phyloP scores from a whole-genome alignment of 495 filamentous ascomycete species.

The Viridothelium virens region DNA sequence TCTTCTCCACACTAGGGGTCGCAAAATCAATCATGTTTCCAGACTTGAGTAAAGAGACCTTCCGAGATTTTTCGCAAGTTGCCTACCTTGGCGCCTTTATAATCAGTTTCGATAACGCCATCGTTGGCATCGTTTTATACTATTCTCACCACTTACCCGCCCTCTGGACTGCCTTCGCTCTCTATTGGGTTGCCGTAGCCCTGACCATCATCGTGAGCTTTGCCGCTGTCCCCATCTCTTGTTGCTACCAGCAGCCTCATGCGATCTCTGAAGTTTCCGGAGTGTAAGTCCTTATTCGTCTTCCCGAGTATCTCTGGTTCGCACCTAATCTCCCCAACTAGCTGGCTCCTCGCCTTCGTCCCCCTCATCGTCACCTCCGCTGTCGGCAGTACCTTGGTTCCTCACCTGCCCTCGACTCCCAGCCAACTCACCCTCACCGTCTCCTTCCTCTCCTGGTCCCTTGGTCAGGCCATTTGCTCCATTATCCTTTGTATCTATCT shows the following conservation, averaged over 20 bases:
- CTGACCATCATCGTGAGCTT: constrained; percentile 9
- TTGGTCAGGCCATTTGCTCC: constrained; percentile 5
- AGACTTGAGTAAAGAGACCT: constrained; percentile 4
- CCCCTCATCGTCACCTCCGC: constrained; percentile 15
- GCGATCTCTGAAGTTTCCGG: constrained; percentile 11
- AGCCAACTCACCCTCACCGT: not conserved
- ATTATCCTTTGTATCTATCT: constrained; percentile 15
- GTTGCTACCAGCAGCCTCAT: constrained; percentile 6
- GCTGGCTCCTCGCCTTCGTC: constrained; percentile 15
- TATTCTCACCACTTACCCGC: constrained; percentile 6
- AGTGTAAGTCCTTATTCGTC: constrained; percentile 2
- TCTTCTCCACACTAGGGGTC: constrained; percentile 4
- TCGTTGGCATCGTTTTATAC: constrained; percentile 12
- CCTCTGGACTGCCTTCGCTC: constrained; percentile 5
- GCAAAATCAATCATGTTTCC: constrained; percentile 10
- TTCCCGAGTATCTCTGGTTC: not conserved
- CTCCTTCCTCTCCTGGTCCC: constrained; percentile 15
- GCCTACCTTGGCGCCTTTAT: constrained; percentile 13
- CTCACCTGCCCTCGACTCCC: not conserved
- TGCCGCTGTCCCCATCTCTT: not conserved
- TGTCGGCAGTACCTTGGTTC: not conserved
- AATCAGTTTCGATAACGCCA: constrained; percentile 14
- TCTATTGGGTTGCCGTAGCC: constrained; percentile 13
- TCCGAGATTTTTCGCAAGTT: constrained; percentile 7
- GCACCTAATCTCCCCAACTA: not conserved